Base-by-base conservation (phyloP, 768 basidiomycete species). In the Auricularia sp. region DNA sequence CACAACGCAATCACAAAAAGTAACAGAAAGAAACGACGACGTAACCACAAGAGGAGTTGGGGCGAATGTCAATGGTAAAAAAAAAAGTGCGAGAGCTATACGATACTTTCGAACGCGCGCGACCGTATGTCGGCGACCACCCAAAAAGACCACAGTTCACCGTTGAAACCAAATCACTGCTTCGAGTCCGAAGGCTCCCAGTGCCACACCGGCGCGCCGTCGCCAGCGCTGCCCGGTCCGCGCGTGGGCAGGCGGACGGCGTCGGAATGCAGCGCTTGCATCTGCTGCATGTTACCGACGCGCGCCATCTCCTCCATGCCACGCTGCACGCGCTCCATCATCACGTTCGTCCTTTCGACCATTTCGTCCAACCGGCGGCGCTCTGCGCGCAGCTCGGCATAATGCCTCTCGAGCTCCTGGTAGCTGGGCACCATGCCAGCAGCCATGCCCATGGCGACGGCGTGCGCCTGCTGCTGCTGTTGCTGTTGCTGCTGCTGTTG, bases 391-490 rank as follows among this genome's bases (percentile, higher is more conserved):
- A 94, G 78, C 70, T 86, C 82, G 21, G 75, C 69, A 69, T 89
- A 91, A 72, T 92, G 91, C 64, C 84, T 77, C 74, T 88, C 88
- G 67, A 93, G 75, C 68, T 93, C 92, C 6, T 70, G 70, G 62
- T 82, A 70, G 16, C 83, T 85, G 61, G 82, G 82, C 16, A 83
- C 62, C 59, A 47, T 34, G 42, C 24, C 56, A 8, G 21, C 18
- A 8, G 47, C 47, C 47, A 21, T 21, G 47, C 47, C 39, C 39
- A 42, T 42, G 39, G 39, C 39, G 8, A 42, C 39, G 8, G 39
- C n/a, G 4, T 18, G 64, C 54, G 18, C 54, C 56, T 18, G 64
- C 33, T 10, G 37, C 54, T 18, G 56, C 54, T 21, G 37, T 36
- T 56, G 44, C 29, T 14, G 21, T 1, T 24, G 36, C 8, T 35